Base-by-base conservation (phyloP, 176 grass and related monocot genomes). In the sorghum (Sorghum bicolor) region DNA sequence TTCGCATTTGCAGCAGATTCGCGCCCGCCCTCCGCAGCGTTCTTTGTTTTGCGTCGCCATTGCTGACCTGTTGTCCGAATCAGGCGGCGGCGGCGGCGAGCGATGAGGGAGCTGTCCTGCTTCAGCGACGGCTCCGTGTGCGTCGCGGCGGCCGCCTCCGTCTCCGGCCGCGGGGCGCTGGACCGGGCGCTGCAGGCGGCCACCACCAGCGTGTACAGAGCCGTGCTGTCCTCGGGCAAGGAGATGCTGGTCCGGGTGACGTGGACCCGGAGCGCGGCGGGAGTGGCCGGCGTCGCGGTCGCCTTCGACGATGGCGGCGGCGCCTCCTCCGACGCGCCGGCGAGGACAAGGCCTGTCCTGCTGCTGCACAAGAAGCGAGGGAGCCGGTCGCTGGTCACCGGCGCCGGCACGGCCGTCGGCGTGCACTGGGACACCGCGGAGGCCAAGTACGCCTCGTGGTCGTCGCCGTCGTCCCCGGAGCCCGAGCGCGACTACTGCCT, bases 21-120 rank as follows among this genome's bases (percentile, higher is more conserved):
- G 36, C 31, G 3, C 8, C 31, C 32, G 30, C 43, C 30, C 31
- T 15, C 20, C 6, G 67, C 67, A 2, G 67, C 10, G 20, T 43
- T 11, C 39, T 8, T 6, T 72, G 70, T 12, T 37, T 36, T 4
- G n/a, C 61, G 17, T 16, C 19, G 48, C 30, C 16, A 36, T 36
- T 67, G 64, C 8, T 24, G 1, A 1, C 57, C n/a, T 31, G 30
- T 4, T 22, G 10, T 10, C 10, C 12, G 28, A 14, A 45, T 37
- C 32, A 5, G 5, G 34, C 34, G 34, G 32, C 26, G 10, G 44
- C 44, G 19, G 20, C 19, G 76, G 39, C 25, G 22, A 34, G 85
- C 85, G 29, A 94, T 94, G 93, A 85, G 88, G 77, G 93, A 94
- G 64, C 78, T 94, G 43, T 90, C 93, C n/a, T 94, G 93, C 93